Evolutionary conservation across 169 alveolate species (phyloP), one percentile per base, ranked within the genome.

Genomic region (Toxoplasma gondii): DNA sequence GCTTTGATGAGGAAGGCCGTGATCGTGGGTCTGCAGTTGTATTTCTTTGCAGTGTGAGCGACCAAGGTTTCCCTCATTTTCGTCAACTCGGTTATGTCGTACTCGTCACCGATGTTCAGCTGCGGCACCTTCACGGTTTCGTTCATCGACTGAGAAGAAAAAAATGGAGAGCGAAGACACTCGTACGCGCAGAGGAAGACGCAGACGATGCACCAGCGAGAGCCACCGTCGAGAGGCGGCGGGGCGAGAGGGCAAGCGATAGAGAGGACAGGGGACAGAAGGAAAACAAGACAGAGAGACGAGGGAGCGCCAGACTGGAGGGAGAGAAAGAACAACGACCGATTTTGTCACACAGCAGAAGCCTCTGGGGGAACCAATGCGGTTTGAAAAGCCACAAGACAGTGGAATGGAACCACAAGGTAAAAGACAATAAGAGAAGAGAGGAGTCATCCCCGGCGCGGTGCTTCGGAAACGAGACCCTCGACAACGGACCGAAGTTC

Each of bases 1-100:
- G 99, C 98, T 96, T 99, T 99, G 43, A 98, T 96, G 64, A 99
- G 74, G 95, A 98, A 96, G 31, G 99, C 98, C 84, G 99, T 97
- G 88, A 98, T 95, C n/a, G 99, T 98, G 36, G 98, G 90, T 31
- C 70, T 97, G 34, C 97, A 74, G 54, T 94, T 97, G 64, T 94
- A 58, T 39, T 88, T 69, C 91, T 67, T 82, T 74, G 67, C 34
- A 36, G 64, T 86, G 19, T 91, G 82, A 49, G 91, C 67, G 38
- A 83, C 87, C 58, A 94, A 27, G 31, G 69, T 58, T 54, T 70
- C 49, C 24, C 94, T 2, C 94, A 91, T 91, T 29, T 45, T 91
- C 91, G 39, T 36, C 38, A 96, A 90, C 49, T 94, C 95, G 34
- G 98, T 97, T 16, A 97, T 58, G 83, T 97, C 97, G 80, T 91